These are phyloP conservation scores for Trypanosomatidae sp. DNA, from an alignment of 208 protist species.

Conservation along the genomic window DNA sequence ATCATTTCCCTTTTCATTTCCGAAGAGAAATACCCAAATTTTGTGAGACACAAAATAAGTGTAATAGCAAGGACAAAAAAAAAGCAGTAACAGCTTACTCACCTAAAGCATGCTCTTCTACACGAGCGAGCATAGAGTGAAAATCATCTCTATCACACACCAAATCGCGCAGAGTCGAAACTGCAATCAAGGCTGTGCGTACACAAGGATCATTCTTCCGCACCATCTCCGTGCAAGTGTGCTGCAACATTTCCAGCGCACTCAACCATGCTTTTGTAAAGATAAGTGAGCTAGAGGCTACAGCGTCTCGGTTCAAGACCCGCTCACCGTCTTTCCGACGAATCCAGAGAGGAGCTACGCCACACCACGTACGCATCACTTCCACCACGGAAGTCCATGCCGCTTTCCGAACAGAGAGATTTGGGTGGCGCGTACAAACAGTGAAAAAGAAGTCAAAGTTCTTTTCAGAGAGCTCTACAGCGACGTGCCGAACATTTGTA, in stretches of 20 bases:
- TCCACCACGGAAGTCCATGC: conserved; percentile 33
- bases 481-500: conserved; percentile 34
- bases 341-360: conserved; percentile 22
- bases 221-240: conserved; percentile 27
- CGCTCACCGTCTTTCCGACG: conserved; percentile 18
- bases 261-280: conserved; percentile 47
- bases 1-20: background rate
- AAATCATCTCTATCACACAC: conserved; percentile 44
- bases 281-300: conserved; percentile 25
- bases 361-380: conserved; percentile 44
- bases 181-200: conserved; percentile 38
- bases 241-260: conserved; percentile 29
- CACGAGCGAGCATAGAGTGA: conserved; percentile 31
- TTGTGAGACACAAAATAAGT: background rate
- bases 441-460: conserved; percentile 34
- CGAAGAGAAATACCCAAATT: background rate
- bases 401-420: conserved; percentile 26
- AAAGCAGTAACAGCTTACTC: conserved; percentile 1
- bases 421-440: conserved; percentile 28
- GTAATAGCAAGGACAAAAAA: background rate
- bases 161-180: conserved; percentile 56
- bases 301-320: conserved; percentile 19
- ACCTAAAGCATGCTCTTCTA: conserved; percentile 17
- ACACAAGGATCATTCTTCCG: conserved; percentile 33
- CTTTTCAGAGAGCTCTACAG: conserved; percentile 24